Evolutionary conservation across 2,329 filamentous ascomycete genomes (phyloP), one percentile per base, ranked within the genome.

Genomic region (Fusarium sp.): DNA sequence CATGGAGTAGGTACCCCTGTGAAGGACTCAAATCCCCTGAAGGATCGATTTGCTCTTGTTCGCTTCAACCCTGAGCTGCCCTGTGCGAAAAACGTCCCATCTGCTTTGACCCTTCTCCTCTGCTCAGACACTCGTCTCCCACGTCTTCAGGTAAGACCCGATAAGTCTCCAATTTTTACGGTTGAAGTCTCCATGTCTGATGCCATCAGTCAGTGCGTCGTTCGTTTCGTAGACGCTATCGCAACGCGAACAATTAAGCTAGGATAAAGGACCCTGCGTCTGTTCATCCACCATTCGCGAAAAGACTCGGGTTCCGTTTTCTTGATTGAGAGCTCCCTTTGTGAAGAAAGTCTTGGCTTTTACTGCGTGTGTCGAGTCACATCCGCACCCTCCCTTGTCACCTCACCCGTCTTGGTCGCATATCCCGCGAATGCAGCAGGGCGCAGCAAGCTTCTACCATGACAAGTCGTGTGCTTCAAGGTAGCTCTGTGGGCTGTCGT

Each of bases 381-480:
- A 23, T 38, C 51, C 4, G 18, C 36, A 46, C 46, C 49, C 16
- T 60, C 27, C 34, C 42, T 49, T 49, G 42, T 61, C 34, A 7
- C 34, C 18, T 54, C 33, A 27, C 34, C 53, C 36, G 53, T 40
- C 53, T 56, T 56, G 34, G 42, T 11, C 23, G 42, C 42, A 49
- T 49, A 27, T 49, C 23, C 42, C 42, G 42, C 58, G 31, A 38
- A 34, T 61, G 49, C 38, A 51, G 18, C 44, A 42, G 16, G 58
- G 40, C 20, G 50, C 38, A 46, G 25, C 25, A 27, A 27, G 25
- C 33, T 23, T 29, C 10, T n/a, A 27, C 25, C 44, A 27, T 31
- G 46, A 25, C 33, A 29, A 53, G 58, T 61, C 50, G 58, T 61
- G 58, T 36, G 58, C 29, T 49, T 14, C 38, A 61, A 23, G 16